Evolutionary conservation across 371 early-diverging fungal species (phyloP), one percentile per base, ranked within the genome.

Genomic region (Syncephalastrum racemosum): DNA sequence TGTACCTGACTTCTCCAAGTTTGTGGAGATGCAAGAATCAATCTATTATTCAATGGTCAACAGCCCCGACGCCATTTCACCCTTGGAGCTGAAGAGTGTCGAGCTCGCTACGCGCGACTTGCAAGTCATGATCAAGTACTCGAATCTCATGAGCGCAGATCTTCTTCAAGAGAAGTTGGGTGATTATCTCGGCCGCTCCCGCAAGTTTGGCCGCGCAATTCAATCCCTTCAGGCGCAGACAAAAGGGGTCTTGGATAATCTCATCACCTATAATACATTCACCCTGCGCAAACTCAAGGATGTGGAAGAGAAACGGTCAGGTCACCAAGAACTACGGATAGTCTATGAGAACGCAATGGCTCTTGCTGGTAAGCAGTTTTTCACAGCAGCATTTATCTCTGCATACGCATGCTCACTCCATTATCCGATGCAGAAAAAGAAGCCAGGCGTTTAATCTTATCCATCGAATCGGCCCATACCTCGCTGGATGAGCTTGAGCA

Each of bases 41-140:
- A 56, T 77, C 4, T 70, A 77, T 27, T 74, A 76, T 19, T 66
- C 56, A 27, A 68, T 76, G 64, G 49, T 72, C 3, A 54, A 44
- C 27, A 61, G 47, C 41, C 57, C 67, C 10, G 71, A 72, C 13
- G 53, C 68, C 4, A 66, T 73, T n/a, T 69, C 71, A 24, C 68
- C 72, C 0, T 36, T 77, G 1, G 73, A 73, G 23, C 60, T 80
- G 2, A 80, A 80, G 50, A 56, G 56, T 22, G 75, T 70, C 0
- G 80, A 80, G 54, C 45, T 80, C 6, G 80, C 80, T 0, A 73
- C 77, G 2, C 64, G 75, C 22, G 80, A 80, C 54, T 46, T 80
- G 4, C 75, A 72, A 46, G 66, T 68, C 4, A 66, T 77, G 61
- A 50, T 80, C 45, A 77, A 77, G 46, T 71, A 68, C 49, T 80